A percentile compares a stretch with the other conserved stretches of the same genome.
phyloP scores from a whole-genome alignment of 2,329 filamentous ascomycete species.

The Pseudovirgaria hyperparasitica region DNA sequence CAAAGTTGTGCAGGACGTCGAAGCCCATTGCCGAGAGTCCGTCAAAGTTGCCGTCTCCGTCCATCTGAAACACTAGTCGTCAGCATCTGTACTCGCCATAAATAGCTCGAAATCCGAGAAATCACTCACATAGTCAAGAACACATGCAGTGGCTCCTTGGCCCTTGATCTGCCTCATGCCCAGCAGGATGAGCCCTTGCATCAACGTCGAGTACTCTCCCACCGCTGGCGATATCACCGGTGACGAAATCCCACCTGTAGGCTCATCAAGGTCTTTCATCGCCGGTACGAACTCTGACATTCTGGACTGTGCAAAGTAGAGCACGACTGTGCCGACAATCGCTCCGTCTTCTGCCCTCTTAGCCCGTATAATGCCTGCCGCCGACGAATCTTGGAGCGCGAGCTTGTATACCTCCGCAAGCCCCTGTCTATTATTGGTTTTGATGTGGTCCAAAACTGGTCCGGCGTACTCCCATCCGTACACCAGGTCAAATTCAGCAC shows the following conservation, averaged over 20 bases:
- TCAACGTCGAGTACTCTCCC: conserved; percentile 54
- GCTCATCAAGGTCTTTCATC: conserved; percentile 45
- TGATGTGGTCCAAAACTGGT: conserved; percentile 61
- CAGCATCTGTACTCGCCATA: conserved; percentile 8
- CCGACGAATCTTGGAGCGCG: conserved; percentile 56
- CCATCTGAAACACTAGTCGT: conserved; percentile 39
- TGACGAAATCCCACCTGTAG: conserved; percentile 65
- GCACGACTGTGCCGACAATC: conserved; percentile 67
- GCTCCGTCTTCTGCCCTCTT: conserved; percentile 54
- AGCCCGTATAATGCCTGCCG: conserved; percentile 72
- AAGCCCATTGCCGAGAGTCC: conserved; percentile 70
- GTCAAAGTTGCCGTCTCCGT: conserved; percentile 60
- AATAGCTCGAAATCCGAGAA: conserved; percentile 2
- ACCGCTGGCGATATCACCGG: conserved; percentile 60
- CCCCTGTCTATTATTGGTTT: conserved; percentile 60
- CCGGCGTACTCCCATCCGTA: conserved; percentile 67
- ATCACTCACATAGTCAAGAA: conserved; percentile 65
- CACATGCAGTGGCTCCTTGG: conserved; percentile 57
- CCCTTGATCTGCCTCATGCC: conserved; percentile 72
- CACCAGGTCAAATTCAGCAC: conserved; percentile 71
- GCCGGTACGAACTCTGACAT: conserved; percentile 59
- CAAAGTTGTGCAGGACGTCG: conserved; percentile 63
- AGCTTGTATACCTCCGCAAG: conserved; percentile 68
- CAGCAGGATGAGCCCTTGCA: conserved; percentile 70
- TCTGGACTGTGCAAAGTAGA: conserved; percentile 58